Conservation (phyloP, 2,329 filamentous ascomycete species). For the Aspergillus proliferans region DNA sequence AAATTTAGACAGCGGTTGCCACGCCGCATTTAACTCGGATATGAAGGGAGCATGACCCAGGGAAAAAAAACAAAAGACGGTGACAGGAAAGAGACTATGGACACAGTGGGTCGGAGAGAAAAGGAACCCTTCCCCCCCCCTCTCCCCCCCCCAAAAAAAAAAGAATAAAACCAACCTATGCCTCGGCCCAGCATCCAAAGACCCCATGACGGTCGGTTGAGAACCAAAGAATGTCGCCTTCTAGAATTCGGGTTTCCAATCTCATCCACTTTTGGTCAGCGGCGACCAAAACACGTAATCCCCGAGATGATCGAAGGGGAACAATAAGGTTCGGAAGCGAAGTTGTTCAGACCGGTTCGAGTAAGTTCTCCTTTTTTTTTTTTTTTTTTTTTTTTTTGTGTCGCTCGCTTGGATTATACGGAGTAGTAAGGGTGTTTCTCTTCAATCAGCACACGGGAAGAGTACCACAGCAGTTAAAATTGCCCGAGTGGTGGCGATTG, state of each 20-base stretch:
- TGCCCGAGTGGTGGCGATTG: no score
- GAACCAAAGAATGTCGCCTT: background rate
- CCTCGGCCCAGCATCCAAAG: constrained; percentile 32
- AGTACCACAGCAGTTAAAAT: no score
- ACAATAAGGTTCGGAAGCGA: no score
- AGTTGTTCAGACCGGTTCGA: no score
- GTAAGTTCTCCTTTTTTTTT: no score
- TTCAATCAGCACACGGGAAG: no score
- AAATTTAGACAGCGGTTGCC: background rate
- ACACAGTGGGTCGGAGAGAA: background rate
- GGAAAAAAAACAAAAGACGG: background rate
- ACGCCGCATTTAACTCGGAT: no score
- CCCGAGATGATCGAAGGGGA: background rate
- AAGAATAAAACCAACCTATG: constrained; percentile 26
- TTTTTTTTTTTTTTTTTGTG: no score
- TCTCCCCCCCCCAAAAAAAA: background rate
- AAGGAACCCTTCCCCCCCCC: no score
- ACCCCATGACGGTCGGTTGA: constrained; percentile 30
- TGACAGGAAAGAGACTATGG: background rate
- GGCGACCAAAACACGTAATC: background rate
- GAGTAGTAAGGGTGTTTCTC: no score
- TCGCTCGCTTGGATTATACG: no score
- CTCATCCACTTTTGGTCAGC: constrained; percentile 9
- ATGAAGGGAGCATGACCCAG: background rate
- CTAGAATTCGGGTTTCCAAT: background rate